These are phyloP conservation scores for Vicia villosa DNA, from an alignment of 306 rosid species.

Conservation along the genomic window DNA sequence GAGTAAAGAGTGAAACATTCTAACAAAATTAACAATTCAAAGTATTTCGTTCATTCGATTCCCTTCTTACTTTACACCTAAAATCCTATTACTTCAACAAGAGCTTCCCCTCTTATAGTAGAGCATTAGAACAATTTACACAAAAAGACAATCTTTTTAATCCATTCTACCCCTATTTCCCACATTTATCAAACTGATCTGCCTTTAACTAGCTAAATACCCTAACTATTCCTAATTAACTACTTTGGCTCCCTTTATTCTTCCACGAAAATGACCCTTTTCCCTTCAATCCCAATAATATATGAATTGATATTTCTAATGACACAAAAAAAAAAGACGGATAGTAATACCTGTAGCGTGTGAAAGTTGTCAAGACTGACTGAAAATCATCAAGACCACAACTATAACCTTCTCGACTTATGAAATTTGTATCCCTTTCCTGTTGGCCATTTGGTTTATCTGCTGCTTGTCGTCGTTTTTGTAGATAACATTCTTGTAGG, in stretches of 20 bases:
- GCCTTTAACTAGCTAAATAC: background rate
- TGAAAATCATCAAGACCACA: conserved; percentile 91
- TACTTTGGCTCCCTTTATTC: background rate
- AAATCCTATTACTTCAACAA: conserved; percentile 7
- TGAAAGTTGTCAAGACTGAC: conserved; percentile 83
- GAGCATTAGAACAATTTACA: background rate
- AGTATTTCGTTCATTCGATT: background rate
- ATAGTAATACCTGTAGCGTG: conserved; percentile 75
- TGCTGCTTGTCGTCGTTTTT: conserved; percentile 73
- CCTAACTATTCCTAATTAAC: background rate
- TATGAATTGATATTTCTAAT: conserved; percentile 13
- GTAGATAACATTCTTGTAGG: conserved; percentile 95
- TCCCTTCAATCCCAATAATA: conserved; percentile 4
- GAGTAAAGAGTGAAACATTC: too few relatives aligned
- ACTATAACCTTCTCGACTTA: conserved; percentile 76
- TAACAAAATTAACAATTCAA: background rate
- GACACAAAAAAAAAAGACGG: conserved; percentile 20
- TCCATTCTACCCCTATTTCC: background rate
- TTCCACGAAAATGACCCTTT: background rate
- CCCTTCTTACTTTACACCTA: conserved; percentile 3
- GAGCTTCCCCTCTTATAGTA: background rate
- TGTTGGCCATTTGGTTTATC: conserved; percentile 63
- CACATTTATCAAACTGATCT: background rate
- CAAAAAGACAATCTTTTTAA: background rate
- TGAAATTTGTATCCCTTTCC: conserved; percentile 57